Base-by-base conservation (phyloP, 2,329 filamentous ascomycete species). In the Chaetomium sp. region DNA sequence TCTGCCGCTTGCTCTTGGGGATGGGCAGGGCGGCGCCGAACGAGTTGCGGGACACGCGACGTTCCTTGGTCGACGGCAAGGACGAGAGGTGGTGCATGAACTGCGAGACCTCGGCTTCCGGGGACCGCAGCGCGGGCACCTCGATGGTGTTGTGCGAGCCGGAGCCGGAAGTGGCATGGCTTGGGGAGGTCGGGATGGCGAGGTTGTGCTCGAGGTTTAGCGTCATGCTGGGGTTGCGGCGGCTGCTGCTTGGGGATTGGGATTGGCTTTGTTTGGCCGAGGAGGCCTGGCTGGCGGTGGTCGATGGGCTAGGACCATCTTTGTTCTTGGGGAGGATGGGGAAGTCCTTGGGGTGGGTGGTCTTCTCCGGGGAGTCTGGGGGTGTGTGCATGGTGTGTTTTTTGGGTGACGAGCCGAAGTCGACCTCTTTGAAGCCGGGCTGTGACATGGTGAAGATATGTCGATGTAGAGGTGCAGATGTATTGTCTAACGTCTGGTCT, bases 1-100 rank as follows among this genome's bases (percentile, higher is more conserved):
- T 88, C 64, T 82, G 79, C 63, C 86, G 80, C 71, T 87, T 87
- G 46, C 84, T 82, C 62, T 83, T 76, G 49, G 87, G 87, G 63
- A 90, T 90, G 52, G 86, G 87, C 12, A 90, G 79, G 19, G 85
- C 80, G 49, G 84, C 78, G 59, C 87, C 87, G 67, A 89, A 89
- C 14, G 86, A 89, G 79, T 89, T 90, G 60, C 87, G 81, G 19
- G 87, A 89, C 47, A 80, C 78, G 62, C 86, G 75, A 59, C 86
- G 77, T 62, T 87, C 82, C 70, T 77, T 83, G 75, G 82, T 82
- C 6, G 85, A 89, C 12, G 85, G 86, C 11, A 79, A 75, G 46
- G 85, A 72, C 65, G 83, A 87, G 65, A 90, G 75, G 65, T 81
- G 84, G 77, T 89, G 86, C 86, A 89, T 89, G 71, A 85, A 86